phyloP scores from a whole-genome alignment of 306 rosid species.

The Trichosanthes cucumerina region DNA sequence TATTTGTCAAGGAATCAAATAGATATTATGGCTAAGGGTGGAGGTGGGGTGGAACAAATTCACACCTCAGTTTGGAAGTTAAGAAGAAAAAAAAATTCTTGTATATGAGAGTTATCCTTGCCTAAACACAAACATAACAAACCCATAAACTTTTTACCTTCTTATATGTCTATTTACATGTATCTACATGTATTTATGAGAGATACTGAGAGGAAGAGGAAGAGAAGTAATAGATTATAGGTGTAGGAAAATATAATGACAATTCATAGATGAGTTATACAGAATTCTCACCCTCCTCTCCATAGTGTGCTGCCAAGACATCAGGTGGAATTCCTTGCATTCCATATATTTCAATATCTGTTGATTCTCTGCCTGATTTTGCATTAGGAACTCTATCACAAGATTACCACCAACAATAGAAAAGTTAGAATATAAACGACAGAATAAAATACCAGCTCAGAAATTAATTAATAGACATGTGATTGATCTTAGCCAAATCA shows the following conservation, averaged over 20 bases:
- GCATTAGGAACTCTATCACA: conserved; percentile 85
- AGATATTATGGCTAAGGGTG: not conserved
- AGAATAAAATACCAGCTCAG: not conserved
- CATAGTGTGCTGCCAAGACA: conserved; percentile 85
- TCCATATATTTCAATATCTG: conserved; percentile 95
- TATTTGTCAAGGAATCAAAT: not conserved
- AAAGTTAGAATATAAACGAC: not conserved
- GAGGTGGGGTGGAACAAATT: not conserved
- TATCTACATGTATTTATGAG: not conserved
- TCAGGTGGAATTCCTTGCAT: conserved; percentile 99
- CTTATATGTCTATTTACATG: not conserved
- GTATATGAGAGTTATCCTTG: not conserved
- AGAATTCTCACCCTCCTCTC: conserved; percentile 66
- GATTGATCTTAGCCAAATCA: not conserved
- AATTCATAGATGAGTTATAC: not conserved
- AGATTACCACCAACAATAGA: not conserved
- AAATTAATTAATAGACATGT: not conserved
- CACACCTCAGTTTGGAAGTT: not conserved
- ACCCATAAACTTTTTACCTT: not conserved
- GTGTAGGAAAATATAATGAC: not conserved
- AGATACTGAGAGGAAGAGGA: not conserved
- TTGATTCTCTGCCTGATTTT: conserved; percentile 76
- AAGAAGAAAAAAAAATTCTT: not conserved
- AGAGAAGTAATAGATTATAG: not conserved
- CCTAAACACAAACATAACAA: not conserved